Evolutionary conservation across 2,329 filamentous ascomycete genomes (phyloP).

Genomic region (Metarhizium humberi): DNA sequence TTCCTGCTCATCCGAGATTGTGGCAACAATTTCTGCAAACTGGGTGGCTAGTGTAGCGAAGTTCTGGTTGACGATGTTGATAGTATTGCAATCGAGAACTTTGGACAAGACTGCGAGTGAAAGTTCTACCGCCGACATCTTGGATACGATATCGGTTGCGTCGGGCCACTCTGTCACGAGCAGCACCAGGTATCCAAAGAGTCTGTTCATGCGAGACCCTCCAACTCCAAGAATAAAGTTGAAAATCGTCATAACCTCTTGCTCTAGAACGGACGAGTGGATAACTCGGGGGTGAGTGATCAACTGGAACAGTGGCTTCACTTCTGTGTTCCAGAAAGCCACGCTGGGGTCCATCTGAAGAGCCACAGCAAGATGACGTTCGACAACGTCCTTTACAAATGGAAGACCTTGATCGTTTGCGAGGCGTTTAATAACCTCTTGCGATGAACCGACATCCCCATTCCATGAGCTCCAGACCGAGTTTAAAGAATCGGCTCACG

Average conservation of each 20-base stretch:
- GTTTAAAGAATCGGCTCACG: slow-evolving; percentile 9
- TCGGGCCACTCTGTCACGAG: slow-evolving; percentile 12
- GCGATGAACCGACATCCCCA: slow-evolving; percentile 11
- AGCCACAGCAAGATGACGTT: slow-evolving; percentile 13
- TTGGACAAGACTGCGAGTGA: slow-evolving; percentile 22
- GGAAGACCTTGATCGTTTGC: slow-evolving; percentile 18
- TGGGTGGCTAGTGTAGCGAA: slow-evolving; percentile 8
- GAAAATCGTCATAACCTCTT: slow-evolving; percentile 24
- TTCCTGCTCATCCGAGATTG: slow-evolving; percentile 7
- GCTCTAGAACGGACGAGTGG: slow-evolving; percentile 29
- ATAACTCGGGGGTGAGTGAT: slow-evolving; percentile 24
- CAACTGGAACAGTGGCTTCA: slow-evolving; percentile 24
- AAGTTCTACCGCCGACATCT: slow-evolving; percentile 17
- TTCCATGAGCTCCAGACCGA: slow-evolving; percentile 13
- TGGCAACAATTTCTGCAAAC: slow-evolving; percentile 14
- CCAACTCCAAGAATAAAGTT: slow-evolving; percentile 26
- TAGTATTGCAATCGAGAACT: slow-evolving; percentile 27
- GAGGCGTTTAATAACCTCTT: slow-evolving; percentile 14
- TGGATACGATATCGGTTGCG: slow-evolving; percentile 4
- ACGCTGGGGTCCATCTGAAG: not conserved
- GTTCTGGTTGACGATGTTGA: slow-evolving; percentile 19
- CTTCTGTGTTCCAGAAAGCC: slow-evolving; percentile 15
- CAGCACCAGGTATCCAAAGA: slow-evolving; percentile 22
- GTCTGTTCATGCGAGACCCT: slow-evolving; percentile 17
- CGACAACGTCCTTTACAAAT: slow-evolving; percentile 17